These are phyloP conservation scores for Rhytidhysteron rufulum DNA, from an alignment of 2,329 filamentous ascomycete genomes.

Conservation along the genomic window DNA sequence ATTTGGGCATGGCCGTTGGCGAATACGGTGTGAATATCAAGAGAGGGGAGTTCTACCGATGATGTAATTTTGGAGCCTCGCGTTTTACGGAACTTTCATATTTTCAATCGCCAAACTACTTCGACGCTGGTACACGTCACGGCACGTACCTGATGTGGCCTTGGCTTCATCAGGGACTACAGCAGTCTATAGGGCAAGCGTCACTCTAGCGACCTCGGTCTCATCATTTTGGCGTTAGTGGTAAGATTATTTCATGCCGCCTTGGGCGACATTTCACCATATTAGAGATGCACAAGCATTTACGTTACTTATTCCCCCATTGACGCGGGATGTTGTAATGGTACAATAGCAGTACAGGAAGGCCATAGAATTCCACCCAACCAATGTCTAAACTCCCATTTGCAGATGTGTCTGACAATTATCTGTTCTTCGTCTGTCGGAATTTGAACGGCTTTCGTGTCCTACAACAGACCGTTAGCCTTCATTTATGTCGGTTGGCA, in stretches of 20 bases:
- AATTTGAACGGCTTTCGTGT: slow-evolving; percentile 66
- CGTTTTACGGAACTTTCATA: not conserved
- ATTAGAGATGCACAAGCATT: no score
- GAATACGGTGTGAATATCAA: slow-evolving; percentile 98
- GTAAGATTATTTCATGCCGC: no score
- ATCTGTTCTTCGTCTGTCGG: slow-evolving; percentile 69
- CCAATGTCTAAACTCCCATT: slow-evolving; percentile 37
- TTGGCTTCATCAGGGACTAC: no score
- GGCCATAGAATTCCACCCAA: slow-evolving; percentile 20
- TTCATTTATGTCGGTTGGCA: not conserved
- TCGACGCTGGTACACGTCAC: no score
- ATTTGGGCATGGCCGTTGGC: slow-evolving; percentile 93
- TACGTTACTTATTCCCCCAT: no score
- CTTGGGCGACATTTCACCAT: no score
- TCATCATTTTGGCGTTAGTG: no score
- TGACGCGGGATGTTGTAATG: slow-evolving; percentile 22
- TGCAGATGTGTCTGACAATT: slow-evolving; percentile 23
- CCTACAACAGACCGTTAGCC: slow-evolving; percentile 37
- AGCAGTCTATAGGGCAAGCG: no score
- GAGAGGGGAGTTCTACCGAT: slow-evolving; percentile 94
- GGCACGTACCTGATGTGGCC: no score
- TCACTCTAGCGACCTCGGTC: no score
- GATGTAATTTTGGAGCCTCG: slow-evolving; percentile 13
- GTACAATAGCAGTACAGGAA: slow-evolving; percentile 32
- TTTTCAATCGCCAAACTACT: not conserved